These are phyloP conservation scores for Trypanosoma mega DNA, from an alignment of 208 protist genomes.

Conservation along the genomic window DNA sequence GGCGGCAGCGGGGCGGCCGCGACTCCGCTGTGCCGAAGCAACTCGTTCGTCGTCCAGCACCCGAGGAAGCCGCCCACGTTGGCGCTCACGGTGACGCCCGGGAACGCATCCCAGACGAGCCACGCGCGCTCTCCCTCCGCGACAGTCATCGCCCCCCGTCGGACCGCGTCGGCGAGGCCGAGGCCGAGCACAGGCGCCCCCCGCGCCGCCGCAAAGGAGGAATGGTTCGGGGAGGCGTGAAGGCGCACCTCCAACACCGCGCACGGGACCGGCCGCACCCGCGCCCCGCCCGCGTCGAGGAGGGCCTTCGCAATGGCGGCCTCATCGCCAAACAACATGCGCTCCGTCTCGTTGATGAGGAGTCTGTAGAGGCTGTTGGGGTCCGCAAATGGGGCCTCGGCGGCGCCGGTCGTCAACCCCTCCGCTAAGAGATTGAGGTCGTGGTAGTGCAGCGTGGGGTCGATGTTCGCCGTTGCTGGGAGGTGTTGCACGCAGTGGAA, in stretches of 20 bases:
- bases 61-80: conserved; percentile 52
- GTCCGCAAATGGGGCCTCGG: conserved; percentile 32
- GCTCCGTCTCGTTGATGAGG: conserved; percentile 34
- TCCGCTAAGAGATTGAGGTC: conserved; percentile 27
- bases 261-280: conserved; percentile 41
- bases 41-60: conserved; percentile 46
- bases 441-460: conserved; percentile 43
- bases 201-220: no score
- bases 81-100: conserved; percentile 10
- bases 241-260: conserved; percentile 42
- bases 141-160: conserved; percentile 7
- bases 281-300: neutral
- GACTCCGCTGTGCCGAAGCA: conserved; percentile 22
- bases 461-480: conserved; percentile 40
- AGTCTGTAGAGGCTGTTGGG: conserved; percentile 39
- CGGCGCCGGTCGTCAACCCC: no score
- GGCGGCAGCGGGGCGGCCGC: neutral
- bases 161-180: no score
- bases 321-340: conserved; percentile 27
- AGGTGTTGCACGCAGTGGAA: conserved; percentile 41
- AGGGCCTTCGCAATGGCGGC: conserved; percentile 16
- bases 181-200: conserved; percentile 13
- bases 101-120: conserved; percentile 12
- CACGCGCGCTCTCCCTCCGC: conserved; percentile 16
- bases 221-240: conserved; percentile 23